Base-by-base conservation (phyloP, 164 flowering plant species). In the Stephania yunnanensis region DNA sequence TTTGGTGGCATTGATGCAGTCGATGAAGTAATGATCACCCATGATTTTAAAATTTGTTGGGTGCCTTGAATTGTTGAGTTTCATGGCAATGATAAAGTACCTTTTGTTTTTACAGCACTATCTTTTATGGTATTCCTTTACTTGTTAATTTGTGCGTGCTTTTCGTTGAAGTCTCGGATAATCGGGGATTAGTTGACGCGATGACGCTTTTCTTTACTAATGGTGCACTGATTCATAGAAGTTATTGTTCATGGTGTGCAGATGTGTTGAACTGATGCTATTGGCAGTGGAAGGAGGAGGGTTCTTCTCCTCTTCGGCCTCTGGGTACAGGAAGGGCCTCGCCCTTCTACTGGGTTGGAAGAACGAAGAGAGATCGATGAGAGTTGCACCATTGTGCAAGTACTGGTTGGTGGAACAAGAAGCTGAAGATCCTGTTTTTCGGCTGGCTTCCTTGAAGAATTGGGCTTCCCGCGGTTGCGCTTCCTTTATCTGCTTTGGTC, bases 211-310 rank as follows among this genome's bases (percentile, higher is more conserved):
- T n/a, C n/a, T 15, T 58, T 15, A 2, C 64, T 15, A 15, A 58
- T 2, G 64, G 13, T 58, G 17, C 19, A 11, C 63, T 55, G 17
- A 58, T 58, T 15, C 64, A 58, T 58, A 19, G 64, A 58, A 58
- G 19, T 45, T 63, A n/a, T 65, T 44, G 44, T 69, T 77, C 64
- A 58, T 73, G 83, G 79, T 84, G 86, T 72, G 75, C 92, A 75
- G 87, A 94, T 92, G 97, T 87, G 83, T 78, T 87, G 87, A 82
- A 84, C 94, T 87, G 86, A 95, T 95, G 98, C 88, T 95, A 89
- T 82, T 95, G 63, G 90, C 98, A 88, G 97, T 89, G 78, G 98
- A 95, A 88, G 97, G 98, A 88, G 98, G 98, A 81, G 97, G 98
- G 45, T 95, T 92, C 84, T 92, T 95, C 87, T 92, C 97, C 80